These are phyloP conservation scores for Phytopythium montanum DNA, from an alignment of 352 stramenopile genomes.

Conservation along the genomic window DNA sequence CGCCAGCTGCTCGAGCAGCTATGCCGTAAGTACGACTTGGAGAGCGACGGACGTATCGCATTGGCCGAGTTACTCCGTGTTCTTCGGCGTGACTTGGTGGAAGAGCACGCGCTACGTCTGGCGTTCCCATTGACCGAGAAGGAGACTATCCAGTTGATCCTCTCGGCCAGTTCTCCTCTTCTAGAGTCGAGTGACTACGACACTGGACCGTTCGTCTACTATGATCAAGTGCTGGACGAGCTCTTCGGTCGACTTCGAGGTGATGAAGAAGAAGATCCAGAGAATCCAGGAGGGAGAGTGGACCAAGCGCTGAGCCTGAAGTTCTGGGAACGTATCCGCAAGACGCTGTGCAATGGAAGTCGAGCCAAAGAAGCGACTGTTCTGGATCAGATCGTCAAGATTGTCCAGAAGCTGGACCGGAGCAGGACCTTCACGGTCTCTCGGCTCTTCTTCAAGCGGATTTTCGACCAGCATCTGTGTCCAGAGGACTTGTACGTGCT, in stretches of 20 bases:
- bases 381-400: slow-evolving; percentile 41
- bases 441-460: slow-evolving; percentile 32
- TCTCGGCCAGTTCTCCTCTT: slow-evolving; percentile 10
- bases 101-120: slow-evolving; percentile 26
- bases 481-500: slow-evolving; percentile 32
- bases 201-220: slow-evolving; percentile 22
- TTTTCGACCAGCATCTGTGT: slow-evolving; percentile 48
- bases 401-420: slow-evolving; percentile 48
- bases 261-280: neutral
- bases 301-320: slow-evolving; percentile 15
- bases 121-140: slow-evolving; percentile 31
- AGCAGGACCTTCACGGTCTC: slow-evolving; percentile 27
- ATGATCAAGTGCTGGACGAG: slow-evolving; percentile 30
- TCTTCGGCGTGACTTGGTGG: slow-evolving; percentile 31
- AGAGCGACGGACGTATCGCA: slow-evolving; percentile 29
- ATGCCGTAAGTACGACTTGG: slow-evolving; percentile 47
- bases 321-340: slow-evolving; percentile 42
- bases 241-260: slow-evolving; percentile 18
- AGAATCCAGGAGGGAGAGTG: neutral
- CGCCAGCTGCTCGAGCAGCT: slow-evolving; percentile 28
- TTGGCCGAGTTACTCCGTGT: slow-evolving; percentile 31
- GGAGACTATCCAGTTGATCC: slow-evolving; percentile 26
- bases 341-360: slow-evolving; percentile 27
- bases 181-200: neutral
- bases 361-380: slow-evolving; percentile 24